Base-by-base conservation (phyloP, 768 basidiomycete species). In the Panellus pusillus region DNA sequence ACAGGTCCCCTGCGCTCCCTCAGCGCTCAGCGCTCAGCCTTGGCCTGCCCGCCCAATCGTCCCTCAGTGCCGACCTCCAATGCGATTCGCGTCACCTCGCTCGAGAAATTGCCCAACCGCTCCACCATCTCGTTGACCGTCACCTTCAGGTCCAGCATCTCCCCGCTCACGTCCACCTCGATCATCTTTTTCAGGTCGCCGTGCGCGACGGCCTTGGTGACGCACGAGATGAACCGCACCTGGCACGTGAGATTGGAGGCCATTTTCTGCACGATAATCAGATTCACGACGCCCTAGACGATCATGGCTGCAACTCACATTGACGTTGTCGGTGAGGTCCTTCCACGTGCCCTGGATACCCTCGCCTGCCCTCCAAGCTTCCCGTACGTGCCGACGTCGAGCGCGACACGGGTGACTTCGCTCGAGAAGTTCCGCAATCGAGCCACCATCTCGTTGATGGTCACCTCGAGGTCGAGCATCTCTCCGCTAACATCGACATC, bases 331-430 rank as follows among this genome's bases (percentile, higher is more conserved):
- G 0, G 90, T 92, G 51, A 91, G 71, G 68, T 92, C 87, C 39
- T 85, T 79, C 90, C 90, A 92, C n/a, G 89, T 90, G 24, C 93
- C 93, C 74, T 93, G 89, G 45, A 93, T 91, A 53, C 92, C 91
- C 24, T 89, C 69, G 92, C 92, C 63, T 93, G 91, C 12, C 90
- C 91, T 44, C 91, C 91, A 47, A 93, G 75, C 81, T 90, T 89
- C 2, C 93, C 93, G 65, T 83, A 76, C 50, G 86, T 90, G 18
- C 89, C 89, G 68, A 96, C 93, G 67, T 91, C 89, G 67, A 87
- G 86, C 61, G 80, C 81, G 53, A 91, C 89, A 54, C 93, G 82
- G 54, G 92, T 93, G 35, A 94, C 92, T 68, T 94, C 92, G 66
- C 87, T 86, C 32, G 95, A 93, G 69, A 98, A 96, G 64, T 89